Percentiles rank a stretch among this genome's conserved stretches.
Conservation (phyloP, 345 rosid species). For the Nephelium lappaceum region DNA sequence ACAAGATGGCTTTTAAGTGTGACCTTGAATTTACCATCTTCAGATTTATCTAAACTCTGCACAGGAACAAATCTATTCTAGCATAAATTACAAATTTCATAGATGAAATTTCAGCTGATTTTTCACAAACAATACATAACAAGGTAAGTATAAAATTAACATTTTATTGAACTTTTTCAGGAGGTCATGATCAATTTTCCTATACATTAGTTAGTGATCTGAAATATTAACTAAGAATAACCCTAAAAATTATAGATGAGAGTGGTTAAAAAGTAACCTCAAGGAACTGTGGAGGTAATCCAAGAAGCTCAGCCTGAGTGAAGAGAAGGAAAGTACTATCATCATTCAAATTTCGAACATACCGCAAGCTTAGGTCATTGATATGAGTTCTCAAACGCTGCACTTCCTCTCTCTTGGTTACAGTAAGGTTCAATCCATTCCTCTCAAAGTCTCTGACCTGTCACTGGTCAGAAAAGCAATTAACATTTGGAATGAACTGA, state of each 20-base stretch:
- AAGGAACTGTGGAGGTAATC: conserved; percentile 74
- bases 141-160: neutral
- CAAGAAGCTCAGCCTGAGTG: conserved; percentile 68
- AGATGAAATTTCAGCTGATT: neutral
- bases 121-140: neutral
- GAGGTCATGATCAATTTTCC: conserved; percentile 9
- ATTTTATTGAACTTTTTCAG: neutral
- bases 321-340: conserved; percentile 69
- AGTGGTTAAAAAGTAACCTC: conserved; percentile 48
- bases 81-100: neutral
- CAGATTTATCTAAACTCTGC: conserved; percentile 76
- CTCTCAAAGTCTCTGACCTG: conserved; percentile 93
- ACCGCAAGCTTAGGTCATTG: conserved; percentile 71
- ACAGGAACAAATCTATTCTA: conserved; percentile 25
- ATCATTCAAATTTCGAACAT: conserved; percentile 71
- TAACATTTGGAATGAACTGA: conserved; percentile 35
- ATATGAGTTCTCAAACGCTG: conserved; percentile 70
- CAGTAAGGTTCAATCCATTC: conserved; percentile 85
- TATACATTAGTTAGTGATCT: neutral
- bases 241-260: conserved; percentile 3
- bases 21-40: conserved; percentile 66
- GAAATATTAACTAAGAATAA: neutral
- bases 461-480: conserved; percentile 68
- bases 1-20: conserved; percentile 67
- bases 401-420: conserved; percentile 76